Evolutionary conservation across 1,284 basidiomycete species (phyloP), one percentile per base, ranked within the genome.

Genomic region (Cryptococcus sp.): DNA sequence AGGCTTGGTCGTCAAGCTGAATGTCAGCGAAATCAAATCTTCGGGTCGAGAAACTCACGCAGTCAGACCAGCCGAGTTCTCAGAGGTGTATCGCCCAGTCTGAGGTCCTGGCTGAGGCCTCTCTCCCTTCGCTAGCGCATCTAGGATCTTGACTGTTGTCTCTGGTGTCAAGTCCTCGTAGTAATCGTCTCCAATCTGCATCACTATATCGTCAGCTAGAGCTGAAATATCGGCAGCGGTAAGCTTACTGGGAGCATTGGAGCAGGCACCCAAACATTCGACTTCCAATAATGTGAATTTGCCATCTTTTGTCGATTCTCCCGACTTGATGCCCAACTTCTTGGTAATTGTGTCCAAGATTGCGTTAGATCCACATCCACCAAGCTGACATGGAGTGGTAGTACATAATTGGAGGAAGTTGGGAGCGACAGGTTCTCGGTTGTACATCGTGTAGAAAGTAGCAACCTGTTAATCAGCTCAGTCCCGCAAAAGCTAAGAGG

Each of bases 371-470:
- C 80, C 80, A 61, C 80, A 81, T 46, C 94, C 94, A 49, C 88
- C 86, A 45, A 99, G 82, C 87, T 94, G 93, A 79, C 96, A 98
- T 18, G 94, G 94, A 10, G 96, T 98, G 36, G 94, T 98, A 37
- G 96, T 98, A 82, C 96, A 99, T 52, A 98, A 88, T 78, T 98
- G 94, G 28, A 99, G 84, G 69, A 98, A 97, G 76, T 96, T 82
- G 68, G 89, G 80, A 49, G 92, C 94, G 54, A 98, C 91, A 7
- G 94, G 96, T 76, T 96, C 92, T 46, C 90, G 83, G 79, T 94
- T 96, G 80, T 91, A 98, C 94, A 98, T 98, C 62, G 94, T 98
- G 77, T 98, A 98, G 79, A 98, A 98, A 11, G 92, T 96, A 13
- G 96, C 94, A 48, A 99, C 96, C 67, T 68, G 28, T 50, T 13